phyloP scores from a whole-genome alignment of 306 rosid genomes.

The Adenanthera pavonina region DNA sequence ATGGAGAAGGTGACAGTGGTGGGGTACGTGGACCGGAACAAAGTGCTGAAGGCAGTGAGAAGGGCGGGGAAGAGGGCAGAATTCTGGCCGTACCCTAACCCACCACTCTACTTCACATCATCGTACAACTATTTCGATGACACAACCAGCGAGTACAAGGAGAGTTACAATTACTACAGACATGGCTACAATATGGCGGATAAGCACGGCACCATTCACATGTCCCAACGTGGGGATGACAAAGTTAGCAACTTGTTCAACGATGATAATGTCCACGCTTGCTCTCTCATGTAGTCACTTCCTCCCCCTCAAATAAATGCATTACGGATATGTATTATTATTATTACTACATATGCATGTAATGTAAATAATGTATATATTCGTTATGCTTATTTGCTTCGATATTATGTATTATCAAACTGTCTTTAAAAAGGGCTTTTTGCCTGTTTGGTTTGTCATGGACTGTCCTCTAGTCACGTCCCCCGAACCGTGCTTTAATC shows the following conservation, averaged over 20 bases:
- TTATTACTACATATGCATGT: not conserved
- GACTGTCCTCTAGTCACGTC: not conserved
- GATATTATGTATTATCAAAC: not conserved
- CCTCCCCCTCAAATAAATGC: not conserved
- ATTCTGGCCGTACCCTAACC: constrained; percentile 86
- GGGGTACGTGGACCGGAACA: constrained; percentile 84
- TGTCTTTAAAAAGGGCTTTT: not conserved
- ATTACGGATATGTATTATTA: not conserved
- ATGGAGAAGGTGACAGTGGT: constrained; percentile 74
- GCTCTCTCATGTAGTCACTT: constrained; percentile 70
- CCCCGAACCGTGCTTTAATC: not conserved
- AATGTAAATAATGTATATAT: not conserved
- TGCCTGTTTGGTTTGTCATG: not conserved
- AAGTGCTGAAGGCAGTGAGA: constrained; percentile 80
- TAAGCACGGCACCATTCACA: constrained; percentile 71
- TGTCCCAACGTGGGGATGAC: constrained; percentile 84
- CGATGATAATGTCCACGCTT: constrained; percentile 90
- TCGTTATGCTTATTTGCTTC: not conserved
- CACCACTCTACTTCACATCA: constrained; percentile 83
- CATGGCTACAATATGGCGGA: constrained; percentile 90
- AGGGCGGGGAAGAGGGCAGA: constrained; percentile 93
- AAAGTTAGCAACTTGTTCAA: constrained; percentile 94
- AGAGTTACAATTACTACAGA: constrained; percentile 84
- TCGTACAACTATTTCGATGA: constrained; percentile 70
- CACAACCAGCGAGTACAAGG: constrained; percentile 72